These are phyloP conservation scores for Lipomyces orientalis DNA, from an alignment of 805 yeast species.

Conservation along the genomic window DNA sequence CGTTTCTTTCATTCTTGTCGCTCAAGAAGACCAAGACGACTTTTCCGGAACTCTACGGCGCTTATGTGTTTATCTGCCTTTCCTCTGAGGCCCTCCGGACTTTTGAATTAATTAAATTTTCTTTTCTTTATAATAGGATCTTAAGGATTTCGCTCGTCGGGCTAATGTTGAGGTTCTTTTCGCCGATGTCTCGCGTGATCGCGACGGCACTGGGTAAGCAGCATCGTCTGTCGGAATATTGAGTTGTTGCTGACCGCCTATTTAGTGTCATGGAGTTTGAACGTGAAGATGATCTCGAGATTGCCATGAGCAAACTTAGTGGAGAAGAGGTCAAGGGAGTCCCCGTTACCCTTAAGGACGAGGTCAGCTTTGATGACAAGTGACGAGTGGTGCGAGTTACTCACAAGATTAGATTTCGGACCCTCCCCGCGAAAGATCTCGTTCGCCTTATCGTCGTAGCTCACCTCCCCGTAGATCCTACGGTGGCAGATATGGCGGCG, in stretches of 20 bases:
- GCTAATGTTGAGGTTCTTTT: conserved; percentile 51
- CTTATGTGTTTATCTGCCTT: conserved; percentile 25
- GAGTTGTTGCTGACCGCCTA: neutral
- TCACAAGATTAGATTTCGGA: conserved; percentile 12
- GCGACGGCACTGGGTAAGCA: conserved; percentile 47
- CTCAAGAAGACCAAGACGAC: conserved; percentile 15
- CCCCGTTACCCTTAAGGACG: conserved; percentile 73
- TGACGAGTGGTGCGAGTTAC: neutral
- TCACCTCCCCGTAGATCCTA: conserved; percentile 34
- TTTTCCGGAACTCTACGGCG: neutral
- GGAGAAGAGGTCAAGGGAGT: conserved; percentile 75
- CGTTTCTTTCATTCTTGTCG: conserved; percentile 1
- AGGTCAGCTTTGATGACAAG: conserved; percentile 47
- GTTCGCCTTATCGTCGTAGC: conserved; percentile 37
- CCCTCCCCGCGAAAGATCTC: conserved; percentile 40
- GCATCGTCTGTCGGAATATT: neutral
- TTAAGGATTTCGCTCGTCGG: conserved; percentile 69
- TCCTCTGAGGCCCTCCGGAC: conserved; percentile 37
- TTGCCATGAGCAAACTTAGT: conserved; percentile 71
- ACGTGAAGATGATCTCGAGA: conserved; percentile 71
- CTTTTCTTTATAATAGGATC: conserved; percentile 57
- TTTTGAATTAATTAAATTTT: conserved; percentile 34
- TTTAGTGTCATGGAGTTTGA: conserved; percentile 43
- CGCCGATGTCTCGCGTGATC: conserved; percentile 47
- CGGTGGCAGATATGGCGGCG: conserved; percentile 35